phyloP scores from a whole-genome alignment of 2,329 filamentous ascomycete species.

The Epicoccum nigrum region DNA sequence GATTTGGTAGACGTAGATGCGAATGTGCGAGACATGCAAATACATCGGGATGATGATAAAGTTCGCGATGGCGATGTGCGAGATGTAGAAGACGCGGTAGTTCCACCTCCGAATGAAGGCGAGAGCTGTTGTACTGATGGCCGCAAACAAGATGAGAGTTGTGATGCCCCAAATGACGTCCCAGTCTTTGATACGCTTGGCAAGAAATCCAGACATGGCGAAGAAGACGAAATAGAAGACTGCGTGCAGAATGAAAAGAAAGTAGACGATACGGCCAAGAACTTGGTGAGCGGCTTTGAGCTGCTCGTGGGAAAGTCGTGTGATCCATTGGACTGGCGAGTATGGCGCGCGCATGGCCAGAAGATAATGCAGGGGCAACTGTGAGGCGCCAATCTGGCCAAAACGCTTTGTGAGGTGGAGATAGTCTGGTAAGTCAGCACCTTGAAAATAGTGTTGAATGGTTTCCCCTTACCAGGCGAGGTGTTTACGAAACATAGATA shows the following conservation, averaged over 20 bases:
- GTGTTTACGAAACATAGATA: constrained; percentile 58
- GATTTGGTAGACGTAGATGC: constrained; percentile 60
- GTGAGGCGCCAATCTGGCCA: constrained; percentile 64
- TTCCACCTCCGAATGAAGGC: constrained; percentile 53
- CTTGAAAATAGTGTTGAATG: background rate
- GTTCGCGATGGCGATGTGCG: constrained; percentile 60
- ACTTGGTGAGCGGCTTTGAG: constrained; percentile 65
- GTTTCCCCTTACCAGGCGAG: constrained; percentile 36
- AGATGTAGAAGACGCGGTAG: constrained; percentile 62
- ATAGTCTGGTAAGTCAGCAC: constrained; percentile 56
- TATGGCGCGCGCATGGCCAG: constrained; percentile 60
- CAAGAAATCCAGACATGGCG: constrained; percentile 56
- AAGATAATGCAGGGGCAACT: constrained; percentile 64
- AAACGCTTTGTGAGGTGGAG: constrained; percentile 68
- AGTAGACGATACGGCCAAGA: constrained; percentile 60
- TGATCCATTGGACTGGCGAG: constrained; percentile 59
- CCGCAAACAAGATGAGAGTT: constrained; percentile 53
- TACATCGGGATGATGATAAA: constrained; percentile 58
- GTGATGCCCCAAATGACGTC: constrained; percentile 64
- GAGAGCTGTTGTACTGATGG: constrained; percentile 57
- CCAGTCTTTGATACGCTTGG: constrained; percentile 60
- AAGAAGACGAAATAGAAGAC: constrained; percentile 65
- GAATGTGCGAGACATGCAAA: constrained; percentile 62
- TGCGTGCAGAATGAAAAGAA: constrained; percentile 60
- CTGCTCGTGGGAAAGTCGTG: constrained; percentile 60